These are phyloP conservation scores for Pistacia integerrima DNA, from an alignment of 345 rosid genomes.

Conservation along the genomic window DNA sequence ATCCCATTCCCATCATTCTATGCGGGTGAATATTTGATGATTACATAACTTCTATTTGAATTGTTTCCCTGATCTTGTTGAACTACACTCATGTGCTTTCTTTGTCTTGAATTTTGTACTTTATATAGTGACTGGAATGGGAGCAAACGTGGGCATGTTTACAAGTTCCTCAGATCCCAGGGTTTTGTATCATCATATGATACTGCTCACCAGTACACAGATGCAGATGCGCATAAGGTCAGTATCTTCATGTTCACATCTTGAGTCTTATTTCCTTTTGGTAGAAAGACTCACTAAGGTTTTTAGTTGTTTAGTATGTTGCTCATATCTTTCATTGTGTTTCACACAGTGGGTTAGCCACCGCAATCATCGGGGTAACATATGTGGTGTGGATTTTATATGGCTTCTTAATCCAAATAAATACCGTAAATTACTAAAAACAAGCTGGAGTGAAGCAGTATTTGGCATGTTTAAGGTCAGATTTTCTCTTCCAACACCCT, in stretches of 20 bases:
- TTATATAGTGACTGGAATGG: conserved; percentile 92
- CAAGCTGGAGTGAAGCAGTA: conserved; percentile 96
- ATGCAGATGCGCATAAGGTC: conserved; percentile 97
- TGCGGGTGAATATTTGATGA: conserved; percentile 61
- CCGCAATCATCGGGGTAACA: conserved; percentile 88
- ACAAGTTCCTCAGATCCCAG: conserved; percentile 89
- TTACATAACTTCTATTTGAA: background rate
- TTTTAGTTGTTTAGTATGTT: conserved; percentile 1
- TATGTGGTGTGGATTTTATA: conserved; percentile 96
- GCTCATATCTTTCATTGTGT: conserved; percentile 25
- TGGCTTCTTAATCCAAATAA: conserved; percentile 95
- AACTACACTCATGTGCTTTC: conserved; percentile 12
- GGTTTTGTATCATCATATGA: conserved; percentile 96
- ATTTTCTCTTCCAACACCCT: background rate
- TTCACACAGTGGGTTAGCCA: conserved; percentile 90
- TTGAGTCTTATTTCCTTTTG: background rate
- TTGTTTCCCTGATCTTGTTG: background rate
- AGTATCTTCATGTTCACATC: conserved; percentile 22
- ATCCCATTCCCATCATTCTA: conserved; percentile 70
- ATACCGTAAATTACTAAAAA: conserved; percentile 63
- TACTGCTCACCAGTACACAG: conserved; percentile 93
- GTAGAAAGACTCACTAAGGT: background rate
- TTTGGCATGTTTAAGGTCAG: conserved; percentile 95
- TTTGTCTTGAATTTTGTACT: background rate
- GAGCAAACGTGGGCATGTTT: conserved; percentile 93